Base-by-base conservation (phyloP, 345 rosid genomes). In the Rhizophora apiculata region DNA sequence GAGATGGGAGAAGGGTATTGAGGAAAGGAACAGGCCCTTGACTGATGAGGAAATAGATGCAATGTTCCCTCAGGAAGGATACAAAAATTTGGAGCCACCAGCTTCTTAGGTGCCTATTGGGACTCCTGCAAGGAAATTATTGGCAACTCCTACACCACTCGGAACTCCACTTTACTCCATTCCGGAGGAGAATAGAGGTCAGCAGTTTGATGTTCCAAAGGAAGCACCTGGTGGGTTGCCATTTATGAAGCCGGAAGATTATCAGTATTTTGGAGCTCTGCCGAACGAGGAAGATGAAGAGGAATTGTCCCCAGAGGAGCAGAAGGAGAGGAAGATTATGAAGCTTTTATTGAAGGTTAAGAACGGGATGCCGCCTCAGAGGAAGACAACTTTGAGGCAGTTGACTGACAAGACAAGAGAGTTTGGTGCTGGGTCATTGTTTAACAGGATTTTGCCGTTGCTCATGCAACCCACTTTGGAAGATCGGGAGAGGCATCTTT, bases 1-100 rank as follows among this genome's bases (percentile, higher is more conserved):
- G 81, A 87, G 97, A 83, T 95, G 99, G 99, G 99, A 95, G 88
- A 95, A 80, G 89, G 99, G 90, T 85, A 92, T 95, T 15, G 99
- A 95, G 73, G 99, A 95, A 78, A 95, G 99, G 80, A 95, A 95
- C 74, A 82, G 96, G 60, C 99, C 98, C 1, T 70, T 95, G 87
- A 84, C 92, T 46, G 98, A 95, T 82, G 98, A 95, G 80, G 99
- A 95, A 82, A 87, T 95, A 61, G 98, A 95, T 84, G 88, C 96
- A 43, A 88, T 95, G 92, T 88, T 95, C 79, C 97, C 97, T 21
- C 83, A 74, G 70, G 97, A 95, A 53, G 99, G 99, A n/a, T 95
- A 92, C 74, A 95, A 90, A 81, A 79, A 90, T 70, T 79, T 95
- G 89, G 98, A 90, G 30, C 96, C 99, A 1, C 99, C 99, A 20